These are phyloP conservation scores for Hyparrhenia diplandra DNA, from an alignment of 176 grass and related monocot species.

Conservation along the genomic window DNA sequence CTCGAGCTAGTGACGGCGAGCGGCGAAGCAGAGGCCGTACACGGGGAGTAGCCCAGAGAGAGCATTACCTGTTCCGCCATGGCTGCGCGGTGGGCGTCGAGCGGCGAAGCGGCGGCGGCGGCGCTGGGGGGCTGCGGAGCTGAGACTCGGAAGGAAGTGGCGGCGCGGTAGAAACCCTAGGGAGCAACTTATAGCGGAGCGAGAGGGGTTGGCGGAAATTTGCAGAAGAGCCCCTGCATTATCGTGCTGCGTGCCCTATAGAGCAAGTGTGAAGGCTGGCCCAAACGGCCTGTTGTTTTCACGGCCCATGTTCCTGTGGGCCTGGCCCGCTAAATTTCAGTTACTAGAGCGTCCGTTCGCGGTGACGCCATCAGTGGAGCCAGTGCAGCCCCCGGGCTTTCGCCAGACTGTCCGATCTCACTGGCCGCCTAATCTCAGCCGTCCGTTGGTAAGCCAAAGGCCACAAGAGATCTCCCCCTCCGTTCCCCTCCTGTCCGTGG, in stretches of 20 bases:
- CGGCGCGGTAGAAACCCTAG: conserved; percentile 42
- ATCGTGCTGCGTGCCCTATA: not conserved
- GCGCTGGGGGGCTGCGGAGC: not conserved
- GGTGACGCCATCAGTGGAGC: not conserved
- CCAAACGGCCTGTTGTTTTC: not conserved
- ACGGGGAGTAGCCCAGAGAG: not conserved
- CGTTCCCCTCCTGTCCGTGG: not conserved
- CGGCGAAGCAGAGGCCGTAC: not conserved
- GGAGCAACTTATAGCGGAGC: conserved; percentile 27
- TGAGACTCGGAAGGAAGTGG: not conserved
- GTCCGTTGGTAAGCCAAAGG: not conserved
- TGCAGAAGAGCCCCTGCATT: not conserved
- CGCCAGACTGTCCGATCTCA: conserved; percentile 18
- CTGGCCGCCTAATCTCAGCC: not conserved
- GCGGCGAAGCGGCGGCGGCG: conserved; percentile 15
- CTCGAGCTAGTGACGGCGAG: not conserved
- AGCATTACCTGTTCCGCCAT: conserved; percentile 80
- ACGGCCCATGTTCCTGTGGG: not conserved
- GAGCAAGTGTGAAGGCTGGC: not conserved
- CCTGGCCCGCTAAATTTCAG: not conserved
- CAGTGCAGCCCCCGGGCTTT: not conserved
- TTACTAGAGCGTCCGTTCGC: not conserved
- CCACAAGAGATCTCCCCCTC: not conserved
- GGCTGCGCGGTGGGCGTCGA: conserved; percentile 21
- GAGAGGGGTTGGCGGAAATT: not conserved